Percentiles rank a stretch among this genome's conserved stretches.
phyloP scores from a whole-genome alignment of 176 grass and related monocot species.

The Aegilops umbellulata region DNA sequence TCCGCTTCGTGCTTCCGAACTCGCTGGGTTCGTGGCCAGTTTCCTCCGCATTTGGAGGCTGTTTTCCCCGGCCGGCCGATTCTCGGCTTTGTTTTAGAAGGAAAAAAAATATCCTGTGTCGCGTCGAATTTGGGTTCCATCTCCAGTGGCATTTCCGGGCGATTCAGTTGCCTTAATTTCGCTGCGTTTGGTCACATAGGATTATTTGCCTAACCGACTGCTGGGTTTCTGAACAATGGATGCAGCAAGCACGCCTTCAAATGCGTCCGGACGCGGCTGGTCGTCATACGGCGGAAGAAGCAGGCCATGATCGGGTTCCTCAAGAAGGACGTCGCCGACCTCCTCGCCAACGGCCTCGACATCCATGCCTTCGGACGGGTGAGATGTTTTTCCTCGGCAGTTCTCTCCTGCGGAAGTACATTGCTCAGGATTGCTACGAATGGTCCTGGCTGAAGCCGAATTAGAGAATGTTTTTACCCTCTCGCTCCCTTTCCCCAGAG shows the following conservation, averaged over 20 bases:
- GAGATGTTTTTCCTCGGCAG: not conserved
- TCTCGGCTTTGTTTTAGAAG: not conserved
- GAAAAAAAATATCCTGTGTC: not conserved
- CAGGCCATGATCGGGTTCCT: slow-evolving; percentile 74
- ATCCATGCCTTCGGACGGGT: slow-evolving; percentile 63
- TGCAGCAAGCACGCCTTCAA: slow-evolving; percentile 80
- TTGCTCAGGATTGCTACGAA: not conserved
- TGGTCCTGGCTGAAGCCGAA: not conserved
- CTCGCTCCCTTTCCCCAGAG: not conserved
- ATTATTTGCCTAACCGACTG: not conserved
- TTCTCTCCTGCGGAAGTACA: not conserved
- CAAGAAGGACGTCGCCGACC: slow-evolving; percentile 90
- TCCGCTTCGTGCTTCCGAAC: not conserved
- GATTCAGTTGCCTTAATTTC: not conserved
- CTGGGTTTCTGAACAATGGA: not conserved
- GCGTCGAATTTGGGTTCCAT: not conserved
- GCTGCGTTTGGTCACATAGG: not conserved
- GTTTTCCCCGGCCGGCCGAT: not conserved
- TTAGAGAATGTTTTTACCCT: not conserved
- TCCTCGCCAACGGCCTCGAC: slow-evolving; percentile 69
- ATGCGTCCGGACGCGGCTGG: slow-evolving; percentile 63
- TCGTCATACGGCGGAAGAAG: slow-evolving; percentile 75
- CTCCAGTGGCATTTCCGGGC: not conserved
- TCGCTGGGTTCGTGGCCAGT: not conserved
- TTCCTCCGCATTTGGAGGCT: not conserved